Conservation (phyloP, 225 moss, liverwort and hornwort genomes). For the Bryum argenteum region DNA sequence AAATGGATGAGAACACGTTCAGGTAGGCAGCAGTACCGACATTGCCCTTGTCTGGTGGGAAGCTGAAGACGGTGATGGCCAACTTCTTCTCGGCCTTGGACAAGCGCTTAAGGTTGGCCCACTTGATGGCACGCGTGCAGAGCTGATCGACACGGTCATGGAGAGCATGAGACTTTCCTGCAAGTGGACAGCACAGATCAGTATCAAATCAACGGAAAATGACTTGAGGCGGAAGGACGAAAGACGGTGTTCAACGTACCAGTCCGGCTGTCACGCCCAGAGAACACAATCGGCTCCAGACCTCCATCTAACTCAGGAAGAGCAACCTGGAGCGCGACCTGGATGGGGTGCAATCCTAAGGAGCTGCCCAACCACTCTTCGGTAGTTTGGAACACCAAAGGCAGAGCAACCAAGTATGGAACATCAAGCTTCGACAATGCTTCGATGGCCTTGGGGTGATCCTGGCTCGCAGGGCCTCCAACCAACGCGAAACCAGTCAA, state of each 20-base stretch:
- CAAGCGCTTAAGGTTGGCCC: conserved; percentile 89
- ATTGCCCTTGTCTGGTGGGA: conserved; percentile 98
- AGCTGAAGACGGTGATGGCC: conserved; percentile 96
- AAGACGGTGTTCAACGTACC: conserved; percentile 34
- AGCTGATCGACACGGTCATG: conserved; percentile 95
- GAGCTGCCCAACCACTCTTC: conserved; percentile 95
- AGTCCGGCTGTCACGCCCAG: conserved; percentile 92
- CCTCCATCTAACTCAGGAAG: conserved; percentile 98
- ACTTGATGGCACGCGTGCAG: conserved; percentile 89
- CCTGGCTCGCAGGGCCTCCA: conserved; percentile 93
- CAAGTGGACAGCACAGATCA: not conserved
- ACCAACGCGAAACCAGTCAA: conserved; percentile 94
- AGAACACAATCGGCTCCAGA: conserved; percentile 96
- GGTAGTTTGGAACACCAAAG: conserved; percentile 92
- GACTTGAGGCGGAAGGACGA: not conserved
- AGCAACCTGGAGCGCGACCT: conserved; percentile 96
- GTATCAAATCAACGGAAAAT: not conserved
- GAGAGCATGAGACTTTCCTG: conserved; percentile 97
- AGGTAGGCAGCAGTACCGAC: conserved; percentile 96
- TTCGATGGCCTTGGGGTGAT: conserved; percentile 91
- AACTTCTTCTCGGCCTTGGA: conserved; percentile 92
- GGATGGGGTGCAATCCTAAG: conserved; percentile 91
- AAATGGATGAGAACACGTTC: conserved; percentile 95
- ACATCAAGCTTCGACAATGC: conserved; percentile 81
- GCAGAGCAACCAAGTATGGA: conserved; percentile 89